Evolutionary conservation across 83 land plant genomes (phyloP).

Genomic region (Picea abies): DNA sequence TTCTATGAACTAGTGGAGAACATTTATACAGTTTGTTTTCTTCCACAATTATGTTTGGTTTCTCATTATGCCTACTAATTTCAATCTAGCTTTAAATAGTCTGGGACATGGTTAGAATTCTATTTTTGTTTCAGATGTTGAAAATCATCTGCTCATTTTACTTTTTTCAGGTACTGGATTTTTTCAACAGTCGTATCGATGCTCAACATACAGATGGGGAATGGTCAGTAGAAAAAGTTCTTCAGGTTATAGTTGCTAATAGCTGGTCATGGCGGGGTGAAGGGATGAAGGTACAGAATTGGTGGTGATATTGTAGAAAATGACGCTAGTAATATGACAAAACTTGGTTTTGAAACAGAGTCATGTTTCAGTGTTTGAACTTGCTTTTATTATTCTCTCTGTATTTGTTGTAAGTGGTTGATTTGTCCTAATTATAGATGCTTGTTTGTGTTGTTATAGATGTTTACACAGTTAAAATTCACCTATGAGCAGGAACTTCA

Average conservation of each 20-base stretch:
- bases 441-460: conserved; percentile 38
- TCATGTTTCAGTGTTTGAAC: not conserved
- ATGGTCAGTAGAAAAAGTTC: conserved; percentile 93
- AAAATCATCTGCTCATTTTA: not conserved
- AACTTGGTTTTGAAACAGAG: not conserved
- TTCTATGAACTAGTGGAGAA: conserved; percentile 87
- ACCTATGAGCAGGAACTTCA: conserved; percentile 94
- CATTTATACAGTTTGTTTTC: conserved; percentile 64
- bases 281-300: conserved; percentile 81
- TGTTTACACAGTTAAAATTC: conserved; percentile 77
- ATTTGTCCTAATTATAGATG: not conserved
- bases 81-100: not conserved
- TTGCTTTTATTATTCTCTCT: not conserved
- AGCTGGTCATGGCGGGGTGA: conserved; percentile 96
- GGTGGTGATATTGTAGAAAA: not conserved
- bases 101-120: not conserved
- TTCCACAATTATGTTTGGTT: not conserved
- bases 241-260: conserved; percentile 69
- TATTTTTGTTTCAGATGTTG: not conserved
- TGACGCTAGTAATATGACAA: not conserved
- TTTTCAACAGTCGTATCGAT: conserved; percentile 88
- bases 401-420: not conserved
- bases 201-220: conserved; percentile 71
- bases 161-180: conserved; percentile 68
- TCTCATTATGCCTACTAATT: not conserved